Base-by-base conservation (phyloP, 2,329 filamentous ascomycete genomes). In the Colletotrichum camelliae region DNA sequence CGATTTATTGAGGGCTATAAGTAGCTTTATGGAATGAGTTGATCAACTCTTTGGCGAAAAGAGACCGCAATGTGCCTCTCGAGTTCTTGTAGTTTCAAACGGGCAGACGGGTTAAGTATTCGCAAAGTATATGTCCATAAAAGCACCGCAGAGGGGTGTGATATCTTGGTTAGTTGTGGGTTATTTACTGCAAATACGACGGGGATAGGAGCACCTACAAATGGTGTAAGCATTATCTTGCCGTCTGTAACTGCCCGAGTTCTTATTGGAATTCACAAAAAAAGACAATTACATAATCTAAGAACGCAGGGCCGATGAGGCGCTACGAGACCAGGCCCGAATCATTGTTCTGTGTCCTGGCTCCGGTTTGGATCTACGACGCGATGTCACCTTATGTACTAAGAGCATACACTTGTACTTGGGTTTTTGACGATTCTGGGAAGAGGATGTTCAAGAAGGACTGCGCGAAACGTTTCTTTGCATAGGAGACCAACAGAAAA, bases 201-300 rank as follows among this genome's bases (percentile, higher is more conserved):
- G 39, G 0, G 18, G 39, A 43, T 1, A 43, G 39, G n/a, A 1
- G 39, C 39, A 43, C 9, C 9, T 1, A 43, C 0, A 43, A 43
- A 3, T 7, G n/a, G 39, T n/a, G 39, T 6, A 4, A 43, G 39
- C 1, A 43, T 10, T 3, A 1, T 6, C 39, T 6, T 1, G 5
- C 39, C 18, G 5, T 43, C 9, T 4, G 1, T 0, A 43, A 16
- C 18, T n/a, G 5, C 8, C 18, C 10, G 39, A 43, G 18, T 4
- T 43, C 39, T n/a, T 8, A 2, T 43, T 10, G 9, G 2, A 10
- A 6, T n/a, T 8, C 0, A 43, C 39, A 8, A n/a, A 43, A 18
- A n/a, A 43, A 43, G 39, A 6, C 0, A 0, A 10, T n/a, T 0
- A 4, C 39, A 1, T 43, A 2, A n/a, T n/a, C n/a, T n/a, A n/a